Base-by-base conservation (phyloP, 176 grass and related monocot genomes). In the Oryza glumipatula region DNA sequence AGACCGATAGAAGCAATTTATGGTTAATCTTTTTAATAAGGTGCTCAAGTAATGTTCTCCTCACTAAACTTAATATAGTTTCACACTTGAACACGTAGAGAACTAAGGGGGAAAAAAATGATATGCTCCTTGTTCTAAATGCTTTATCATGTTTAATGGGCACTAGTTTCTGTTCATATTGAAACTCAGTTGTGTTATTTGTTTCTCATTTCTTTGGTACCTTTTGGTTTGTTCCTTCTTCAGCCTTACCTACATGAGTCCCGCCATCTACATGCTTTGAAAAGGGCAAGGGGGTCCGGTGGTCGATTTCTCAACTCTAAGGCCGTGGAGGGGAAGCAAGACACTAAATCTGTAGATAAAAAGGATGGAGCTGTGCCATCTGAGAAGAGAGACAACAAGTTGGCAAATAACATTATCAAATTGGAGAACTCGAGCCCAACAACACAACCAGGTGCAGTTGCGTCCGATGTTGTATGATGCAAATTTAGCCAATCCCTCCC, bases 161-260 rank as follows among this genome's bases (percentile, higher is more conserved):
- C 17, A 70, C 68, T n/a, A 43, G 17, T 41, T 70, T 41, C 9
- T 44, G 19, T 21, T 71, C 69, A 39, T 71, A 44, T 43, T 12
- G 68, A 71, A 44, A 71, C 68, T 44, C 68, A n/a, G 19, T 2
- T 22, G 12, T 16, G 22, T 49, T 48, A 0, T 28, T 49, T 28
- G 44, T 48, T 73, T 48, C 71, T 73, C 71, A 73, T 49, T 49
- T 30, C 41, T 73, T 26, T n/a, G 48, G 43, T 49, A 23, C 22
- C 5, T 17, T 68, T 60, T 44, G 4, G 2, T 73, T 16, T 75
- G 35, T 11, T 75, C 45, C 48, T 10, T 3, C 76, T 28, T 36
- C 82, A 84, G 82, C 72, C 82, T 23, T 84, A 84, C 82, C 82
- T 84, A 67, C 82, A 84, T 70, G 83, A 85, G 44, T 85, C 83